Evolutionary conservation across 495 filamentous ascomycete genomes (phyloP), one percentile per base, ranked within the genome.

Genomic region (Lasiosphaeria ovina): DNA sequence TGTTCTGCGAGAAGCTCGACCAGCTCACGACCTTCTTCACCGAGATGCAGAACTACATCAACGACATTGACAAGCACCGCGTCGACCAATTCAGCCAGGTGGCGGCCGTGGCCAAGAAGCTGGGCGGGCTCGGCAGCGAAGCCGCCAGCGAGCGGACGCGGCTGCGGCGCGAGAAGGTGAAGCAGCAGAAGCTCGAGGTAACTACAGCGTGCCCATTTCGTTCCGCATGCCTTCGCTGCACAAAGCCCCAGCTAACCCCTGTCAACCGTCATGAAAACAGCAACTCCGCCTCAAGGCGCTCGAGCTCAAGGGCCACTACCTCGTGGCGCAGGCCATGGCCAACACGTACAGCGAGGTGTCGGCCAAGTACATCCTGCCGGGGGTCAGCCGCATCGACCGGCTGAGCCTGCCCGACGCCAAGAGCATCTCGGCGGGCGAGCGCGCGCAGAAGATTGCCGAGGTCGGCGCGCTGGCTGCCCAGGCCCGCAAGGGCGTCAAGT

Each of bases 51-150:
- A n/a, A 47, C 11, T 47, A 47, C 44, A 47, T 47, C 44, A n/a
- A 47, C 5, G 44, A 47, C 44, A 47, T 47, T n/a, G 44, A 47
- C 44, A 47, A 47, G 44, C 12, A 47, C 44, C 44, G 44, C 44
- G 44, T 47, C 44, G 44, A 47, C 44, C 44, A 47, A 4, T 47
- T 47, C 44, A 47, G 44, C 44, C 44, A 47, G 11, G 44, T 47
- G 6, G 44, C 44, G 4, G 16, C 44, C 6, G 44, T 47, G 44
- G 16, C 44, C 44, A 47, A 47, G 11, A 47, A 47, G 12, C 6
- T 47, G 8, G 44, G 12, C 16, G 44, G 44, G 5, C 44, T 47
- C 12, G 11, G 3, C 44, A 47, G 12, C 44, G 12, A 47, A 14
- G 11, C 44, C 16, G 12, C 11, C 44, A 14, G 16, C 12, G 44